Evolutionary conservation across 2,329 filamentous ascomycete species (phyloP), one percentile per base, ranked within the genome.

Genomic region (Tympanopsis confertula): DNA sequence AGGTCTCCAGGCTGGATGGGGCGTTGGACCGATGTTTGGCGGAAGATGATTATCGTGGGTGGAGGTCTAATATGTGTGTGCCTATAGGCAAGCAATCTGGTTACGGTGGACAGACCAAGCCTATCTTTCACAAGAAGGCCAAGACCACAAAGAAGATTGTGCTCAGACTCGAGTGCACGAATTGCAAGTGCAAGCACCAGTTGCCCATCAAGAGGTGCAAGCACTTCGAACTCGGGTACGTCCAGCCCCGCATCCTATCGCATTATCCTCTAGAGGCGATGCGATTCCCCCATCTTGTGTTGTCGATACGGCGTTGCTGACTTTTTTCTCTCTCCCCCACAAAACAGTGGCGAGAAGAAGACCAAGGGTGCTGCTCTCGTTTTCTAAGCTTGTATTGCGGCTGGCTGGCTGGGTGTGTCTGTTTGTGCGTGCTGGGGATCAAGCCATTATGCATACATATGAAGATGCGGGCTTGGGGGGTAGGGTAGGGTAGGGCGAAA

Each of bases 91-190:
- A 82, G 67, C 78, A 82, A 66, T 78, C 72, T 59, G 78, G 78
- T 73, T 82, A 82, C 61, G 78, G 78, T 71, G 78, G 78, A 75
- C 78, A 82, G 65, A 82, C 78, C 53, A 82, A 82, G 68, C 78
- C 78, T 49, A 76, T 82, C 51, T 82, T 82, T 73, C 77, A 81
- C 72, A 82, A 81, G 71, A 81, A 81, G 66, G 78, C 78, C 46
- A 82, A 82, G 70, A 82, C 78, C 51, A 82, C 78, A 57, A 82
- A 82, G 72, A 82, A 82, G 71, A 71, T 82, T 53, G 78, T 82
- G 56, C 66, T 82, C 58, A 71, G 78, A 62, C 64, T 82, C 61
- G 78, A 82, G 61, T 82, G 78, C 69, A 80, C 74, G 51, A 53
- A 57, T 46, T 82, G 78, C 74, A 82, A 82, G 71, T 71, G 74